A percentile compares a stretch with the other conserved stretches of the same genome.
These are phyloP conservation scores for Cyclotella kingstonii DNA, from an alignment of 108 stramenopile species.

Conservation along the genomic window DNA sequence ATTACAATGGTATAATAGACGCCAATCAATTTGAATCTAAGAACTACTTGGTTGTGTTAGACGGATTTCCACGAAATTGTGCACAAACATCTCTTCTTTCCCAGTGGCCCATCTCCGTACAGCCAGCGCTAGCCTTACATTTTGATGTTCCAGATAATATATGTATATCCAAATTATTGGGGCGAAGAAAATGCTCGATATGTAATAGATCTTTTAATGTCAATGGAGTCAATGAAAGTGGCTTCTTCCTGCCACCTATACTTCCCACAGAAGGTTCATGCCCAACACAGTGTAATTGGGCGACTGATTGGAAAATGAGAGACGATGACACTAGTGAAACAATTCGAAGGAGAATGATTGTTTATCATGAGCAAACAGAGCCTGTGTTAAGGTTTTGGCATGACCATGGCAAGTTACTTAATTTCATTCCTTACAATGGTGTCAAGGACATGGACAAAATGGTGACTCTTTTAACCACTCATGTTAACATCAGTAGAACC, in stretches of 20 bases:
- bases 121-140: constrained; percentile 49
- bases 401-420: constrained; percentile 36
- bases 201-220: constrained; percentile 64
- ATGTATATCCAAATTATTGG: constrained; percentile 67
- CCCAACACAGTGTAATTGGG: constrained; percentile 32
- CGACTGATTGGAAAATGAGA: constrained; percentile 50
- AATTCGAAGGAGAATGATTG: constrained; percentile 49
- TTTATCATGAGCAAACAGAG: constrained; percentile 58
- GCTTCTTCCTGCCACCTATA: constrained; percentile 63
- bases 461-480: background rate
- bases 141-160: constrained; percentile 74
- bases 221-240: constrained; percentile 54
- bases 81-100: constrained; percentile 55
- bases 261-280: constrained; percentile 46
- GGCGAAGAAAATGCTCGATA: constrained; percentile 61
- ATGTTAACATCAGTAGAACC: too few relatives aligned
- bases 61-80: constrained; percentile 78
- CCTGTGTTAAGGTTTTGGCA: constrained; percentile 64
- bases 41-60: constrained; percentile 43
- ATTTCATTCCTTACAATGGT: constrained; percentile 60
- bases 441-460: constrained; percentile 52
- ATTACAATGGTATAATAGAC: too few relatives aligned
- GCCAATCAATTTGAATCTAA: background rate
- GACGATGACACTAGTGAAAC: constrained; percentile 67
- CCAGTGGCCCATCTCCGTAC: constrained; percentile 45